Conservation (phyloP, 371 early-diverging fungal genomes). For the Synchytrium microbalum region DNA sequence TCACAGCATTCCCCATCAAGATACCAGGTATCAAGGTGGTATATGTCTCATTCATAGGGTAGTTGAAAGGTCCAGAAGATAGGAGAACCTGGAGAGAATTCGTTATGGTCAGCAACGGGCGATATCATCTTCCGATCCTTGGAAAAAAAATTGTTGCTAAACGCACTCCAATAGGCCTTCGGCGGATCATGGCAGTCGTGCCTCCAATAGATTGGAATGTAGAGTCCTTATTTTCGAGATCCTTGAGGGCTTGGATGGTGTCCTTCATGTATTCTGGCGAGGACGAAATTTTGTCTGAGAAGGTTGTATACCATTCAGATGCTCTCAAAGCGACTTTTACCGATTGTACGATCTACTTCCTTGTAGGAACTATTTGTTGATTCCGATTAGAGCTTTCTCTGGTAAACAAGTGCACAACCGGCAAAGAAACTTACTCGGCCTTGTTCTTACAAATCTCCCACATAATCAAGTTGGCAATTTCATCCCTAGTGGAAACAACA, state of each 20-base stretch:
- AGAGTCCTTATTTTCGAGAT: not conserved
- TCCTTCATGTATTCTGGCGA: constrained; percentile 9
- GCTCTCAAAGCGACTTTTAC: too few species aligned
- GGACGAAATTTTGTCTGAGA: too few species aligned
- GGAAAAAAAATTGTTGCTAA: too few species aligned
- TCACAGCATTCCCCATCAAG: constrained; percentile 8
- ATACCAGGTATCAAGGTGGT: constrained; percentile 10
- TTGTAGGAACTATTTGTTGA: too few species aligned
- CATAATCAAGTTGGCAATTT: constrained; percentile 9
- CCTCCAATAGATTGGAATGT: not conserved
- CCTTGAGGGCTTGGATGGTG: constrained; percentile 7
- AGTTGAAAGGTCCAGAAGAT: not conserved
- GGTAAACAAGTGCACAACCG: too few species aligned
- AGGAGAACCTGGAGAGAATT: not conserved
- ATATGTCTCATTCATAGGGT: constrained; percentile 7
- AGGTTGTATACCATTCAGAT: too few species aligned
- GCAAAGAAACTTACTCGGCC: too few species aligned
- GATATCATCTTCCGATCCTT: too few species aligned
- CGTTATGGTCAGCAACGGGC: not conserved
- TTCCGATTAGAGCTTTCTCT: too few species aligned
- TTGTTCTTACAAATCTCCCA: constrained; percentile 10
- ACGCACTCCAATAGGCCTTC: not conserved
- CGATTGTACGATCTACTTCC: constrained; percentile 5
- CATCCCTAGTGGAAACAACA: too few species aligned
- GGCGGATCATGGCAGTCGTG: not conserved